Base-by-base conservation (phyloP, 495 filamentous ascomycete genomes). In the Neurospora tetrasperma region DNA sequence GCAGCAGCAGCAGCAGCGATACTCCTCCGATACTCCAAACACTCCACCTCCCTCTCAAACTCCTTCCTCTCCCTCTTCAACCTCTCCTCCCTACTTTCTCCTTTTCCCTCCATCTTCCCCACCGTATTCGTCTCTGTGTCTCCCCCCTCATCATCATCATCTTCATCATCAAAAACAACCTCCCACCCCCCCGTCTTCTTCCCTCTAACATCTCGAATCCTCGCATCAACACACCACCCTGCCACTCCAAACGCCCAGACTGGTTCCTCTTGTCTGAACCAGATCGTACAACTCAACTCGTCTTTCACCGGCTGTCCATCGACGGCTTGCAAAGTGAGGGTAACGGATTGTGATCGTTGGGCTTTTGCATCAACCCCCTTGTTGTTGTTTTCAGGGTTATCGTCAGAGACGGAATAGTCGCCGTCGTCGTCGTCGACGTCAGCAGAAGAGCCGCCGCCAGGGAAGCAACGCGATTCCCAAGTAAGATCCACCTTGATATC, bases 401-500 rank as follows among this genome's bases (percentile, higher is more conserved):
- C 10, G 46, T 10, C 1, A 12, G 3, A 18, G 8, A 46, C 5
- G 8, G 2, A 43, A 31, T 31, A 0, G 27, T 23, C 23, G 23
- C 23, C n/a, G n/a, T 27, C 80, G 70, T 83, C 79, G 73, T 87
- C 88, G 16, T 79, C 81, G 70, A 82, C 80, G 23, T 83, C 76
- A 18, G 83, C 77, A 35, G 82, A 81, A 38, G 27, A 27, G 27
- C 2, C 2, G 27, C 35, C 35, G 5, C 35, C 5, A 68, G 83
- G 76, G 20, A 84, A 77, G 71, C 86, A 88, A 35, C 74, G 79
- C 39, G 84, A 82, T 20, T 81, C 77, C 87, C 87, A 89, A 39
- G 74, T 76, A n/a, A 82, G 81, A 20, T 73, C 42, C 62, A 84
- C 78, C 42, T 71, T 72, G 62, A 68, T 75, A 0, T 74, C 78